Evolutionary conservation across 306 rosid species (phyloP).

Genomic region (Phaseolus lunatus): DNA sequence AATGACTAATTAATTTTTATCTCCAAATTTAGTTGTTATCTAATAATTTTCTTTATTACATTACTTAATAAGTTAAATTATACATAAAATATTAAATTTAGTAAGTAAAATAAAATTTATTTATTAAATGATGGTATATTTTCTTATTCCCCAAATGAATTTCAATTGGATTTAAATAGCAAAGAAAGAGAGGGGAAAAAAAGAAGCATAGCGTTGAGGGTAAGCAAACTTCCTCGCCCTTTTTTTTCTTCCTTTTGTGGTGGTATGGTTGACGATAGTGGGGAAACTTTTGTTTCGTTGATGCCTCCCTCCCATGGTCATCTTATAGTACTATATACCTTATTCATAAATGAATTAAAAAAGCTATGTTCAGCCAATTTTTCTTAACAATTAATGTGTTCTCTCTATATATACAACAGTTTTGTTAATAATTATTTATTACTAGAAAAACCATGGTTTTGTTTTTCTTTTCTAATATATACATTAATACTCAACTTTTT

Average conservation of each 20-base stretch:
- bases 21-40: no score
- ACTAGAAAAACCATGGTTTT: background rate
- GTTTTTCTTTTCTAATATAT: background rate
- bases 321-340: conserved; percentile 20
- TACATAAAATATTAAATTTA: background rate
- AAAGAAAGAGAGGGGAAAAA: background rate
- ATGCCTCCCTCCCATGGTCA: background rate
- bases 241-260: background rate
- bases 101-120: background rate
- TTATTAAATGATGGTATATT: background rate
- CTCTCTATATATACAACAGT: background rate
- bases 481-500: background rate
- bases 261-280: conserved; percentile 24
- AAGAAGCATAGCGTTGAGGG: conserved; percentile 38
- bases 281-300: conserved; percentile 41
- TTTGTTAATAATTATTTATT: background rate
- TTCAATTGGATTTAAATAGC: background rate
- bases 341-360: conserved; percentile 7
- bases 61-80: background rate
- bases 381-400: background rate
- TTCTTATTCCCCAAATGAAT: background rate
- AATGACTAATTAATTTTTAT: no score
- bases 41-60: no score
- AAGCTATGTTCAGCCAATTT: conserved; percentile 22
- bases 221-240: conserved; percentile 35